These are phyloP conservation scores for Reutealis trisperma DNA, from an alignment of 345 rosid species.

Conservation along the genomic window DNA sequence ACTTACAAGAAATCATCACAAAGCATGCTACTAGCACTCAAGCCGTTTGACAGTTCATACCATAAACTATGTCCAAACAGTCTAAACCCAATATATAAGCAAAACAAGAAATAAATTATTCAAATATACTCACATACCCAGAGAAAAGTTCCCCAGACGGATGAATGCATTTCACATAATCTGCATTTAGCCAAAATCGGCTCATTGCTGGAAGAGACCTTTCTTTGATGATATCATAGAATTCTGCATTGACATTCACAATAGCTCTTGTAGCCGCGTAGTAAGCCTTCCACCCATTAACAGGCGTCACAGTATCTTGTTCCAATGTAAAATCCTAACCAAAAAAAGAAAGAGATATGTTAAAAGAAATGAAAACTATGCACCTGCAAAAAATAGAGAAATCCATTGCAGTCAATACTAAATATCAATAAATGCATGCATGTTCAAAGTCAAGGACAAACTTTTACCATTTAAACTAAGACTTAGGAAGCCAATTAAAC, in stretches of 20 bases:
- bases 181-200: conserved; percentile 79
- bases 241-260: conserved; percentile 74
- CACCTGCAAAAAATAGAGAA: conserved; percentile 5
- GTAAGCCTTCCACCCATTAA: conserved; percentile 95
- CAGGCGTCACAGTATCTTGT: conserved; percentile 79
- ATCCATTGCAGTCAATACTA: neutral
- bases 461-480: neutral
- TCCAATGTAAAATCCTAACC: conserved; percentile 88
- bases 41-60: neutral
- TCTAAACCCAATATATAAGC: neutral
- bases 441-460: neutral
- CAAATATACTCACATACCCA: conserved; percentile 55
- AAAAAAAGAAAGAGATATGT: neutral
- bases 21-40: neutral
- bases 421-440: neutral
- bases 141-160: conserved; percentile 80
- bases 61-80: neutral
- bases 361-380: conserved; percentile 10
- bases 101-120: neutral
- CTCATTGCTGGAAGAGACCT: conserved; percentile 77
- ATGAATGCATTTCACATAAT: conserved; percentile 92
- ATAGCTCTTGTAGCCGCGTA: conserved; percentile 94
- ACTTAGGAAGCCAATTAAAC: neutral
- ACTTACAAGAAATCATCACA: neutral
- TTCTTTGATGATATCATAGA: conserved; percentile 80